These are phyloP conservation scores for Marasmius oreades DNA, from an alignment of 1,284 basidiomycete genomes.

Conservation along the genomic window DNA sequence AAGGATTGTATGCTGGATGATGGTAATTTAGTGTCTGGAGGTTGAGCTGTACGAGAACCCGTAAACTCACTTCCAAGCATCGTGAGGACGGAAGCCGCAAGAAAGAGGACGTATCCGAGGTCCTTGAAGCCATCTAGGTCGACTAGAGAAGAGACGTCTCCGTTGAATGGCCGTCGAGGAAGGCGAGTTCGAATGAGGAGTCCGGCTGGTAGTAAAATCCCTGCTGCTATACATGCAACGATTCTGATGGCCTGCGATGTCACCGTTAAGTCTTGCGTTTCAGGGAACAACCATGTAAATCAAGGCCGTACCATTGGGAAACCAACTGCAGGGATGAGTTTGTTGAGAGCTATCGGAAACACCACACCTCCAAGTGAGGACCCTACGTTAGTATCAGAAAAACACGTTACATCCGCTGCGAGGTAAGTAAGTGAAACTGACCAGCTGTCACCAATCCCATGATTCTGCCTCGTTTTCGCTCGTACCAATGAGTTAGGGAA, in stretches of 20 bases:
- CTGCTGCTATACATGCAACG: neutral
- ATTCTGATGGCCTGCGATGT: neutral
- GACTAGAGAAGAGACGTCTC: neutral
- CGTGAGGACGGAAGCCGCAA: neutral
- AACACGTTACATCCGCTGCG: no score
- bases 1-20: neutral
- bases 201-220: neutral
- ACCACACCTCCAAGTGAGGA: neutral
- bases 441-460: conserved; percentile 3
- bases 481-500: conserved; percentile 1
- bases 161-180: neutral
- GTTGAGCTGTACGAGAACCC: neutral
- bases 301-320: neutral
- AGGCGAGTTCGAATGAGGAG: neutral
- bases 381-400: neutral
- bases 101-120: neutral
- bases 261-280: neutral
- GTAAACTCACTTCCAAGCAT: conserved; percentile 2
- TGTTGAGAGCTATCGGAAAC: conserved; percentile 1
- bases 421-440: neutral
- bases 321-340: neutral
- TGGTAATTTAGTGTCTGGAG: no score
- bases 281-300: neutral
- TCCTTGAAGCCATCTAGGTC: conserved; percentile 1
- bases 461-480: conserved; percentile 1